Conservation (phyloP, 1,284 basidiomycete species). For the Retiboletus flavoniger region DNA sequence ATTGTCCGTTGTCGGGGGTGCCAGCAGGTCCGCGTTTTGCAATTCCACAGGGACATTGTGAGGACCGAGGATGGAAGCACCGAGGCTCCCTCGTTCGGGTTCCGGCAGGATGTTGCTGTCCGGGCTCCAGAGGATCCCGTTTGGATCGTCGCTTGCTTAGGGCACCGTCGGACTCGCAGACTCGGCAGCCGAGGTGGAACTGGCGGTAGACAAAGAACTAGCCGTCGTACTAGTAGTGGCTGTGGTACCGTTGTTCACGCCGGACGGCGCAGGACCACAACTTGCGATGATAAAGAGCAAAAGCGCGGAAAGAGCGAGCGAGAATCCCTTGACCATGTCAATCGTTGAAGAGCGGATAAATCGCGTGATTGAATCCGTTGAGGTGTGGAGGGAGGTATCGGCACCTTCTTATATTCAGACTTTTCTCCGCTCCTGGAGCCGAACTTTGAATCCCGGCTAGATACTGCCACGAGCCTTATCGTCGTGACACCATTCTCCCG, state of each 20-base stretch:
- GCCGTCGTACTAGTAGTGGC: background rate
- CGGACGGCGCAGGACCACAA: background rate
- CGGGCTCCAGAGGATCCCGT: constrained; percentile 30
- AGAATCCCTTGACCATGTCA: constrained; percentile 9
- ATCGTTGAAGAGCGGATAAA: background rate
- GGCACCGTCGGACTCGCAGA: constrained; percentile 30
- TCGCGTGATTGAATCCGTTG: background rate
- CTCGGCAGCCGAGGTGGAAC: constrained; percentile 10
- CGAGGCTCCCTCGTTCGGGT: constrained; percentile 38
- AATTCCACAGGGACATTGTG: constrained; percentile 46
- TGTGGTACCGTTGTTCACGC: background rate
- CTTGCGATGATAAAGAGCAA: constrained; percentile 2
- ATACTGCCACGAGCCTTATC: no score
- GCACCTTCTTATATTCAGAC: constrained; percentile 1
- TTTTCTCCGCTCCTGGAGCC: background rate
- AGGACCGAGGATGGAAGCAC: constrained; percentile 46
- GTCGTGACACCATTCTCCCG: no score
- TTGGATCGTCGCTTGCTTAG: constrained; percentile 30
- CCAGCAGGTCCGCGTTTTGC: constrained; percentile 48
- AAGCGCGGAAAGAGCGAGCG: constrained; percentile 1
- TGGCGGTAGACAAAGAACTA: constrained; percentile 1
- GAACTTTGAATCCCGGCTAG: no score
- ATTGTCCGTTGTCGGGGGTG: constrained; percentile 52
- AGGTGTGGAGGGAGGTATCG: background rate
- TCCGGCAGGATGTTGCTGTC: constrained; percentile 26